Evolutionary conservation across 169 alveolate species (phyloP).

Genomic region (Prorocentrum cordatum): DNA sequence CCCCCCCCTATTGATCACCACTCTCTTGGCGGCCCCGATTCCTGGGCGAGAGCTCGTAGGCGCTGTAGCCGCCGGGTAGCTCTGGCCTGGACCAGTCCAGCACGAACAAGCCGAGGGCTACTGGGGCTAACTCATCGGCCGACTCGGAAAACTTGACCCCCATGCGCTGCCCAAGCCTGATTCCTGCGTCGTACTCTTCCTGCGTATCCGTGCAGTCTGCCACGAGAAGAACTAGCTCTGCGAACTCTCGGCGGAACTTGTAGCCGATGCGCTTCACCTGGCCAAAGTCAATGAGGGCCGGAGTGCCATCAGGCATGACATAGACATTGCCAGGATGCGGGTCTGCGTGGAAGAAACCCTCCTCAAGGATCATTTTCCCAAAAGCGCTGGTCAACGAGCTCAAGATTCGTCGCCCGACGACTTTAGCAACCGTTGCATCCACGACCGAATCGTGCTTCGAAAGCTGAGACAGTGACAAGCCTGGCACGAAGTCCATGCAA

Average conservation of each 20-base stretch:
- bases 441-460: no score
- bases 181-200: not conserved
- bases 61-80: not conserved
- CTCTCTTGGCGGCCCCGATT: no score
- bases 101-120: not conserved
- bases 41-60: not conserved
- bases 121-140: not conserved
- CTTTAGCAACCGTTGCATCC: not conserved
- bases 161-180: not conserved
- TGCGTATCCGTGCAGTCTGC: not conserved
- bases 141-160: not conserved
- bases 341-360: not conserved
- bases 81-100: not conserved
- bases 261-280: slow-evolving; percentile 1
- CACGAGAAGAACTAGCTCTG: not conserved
- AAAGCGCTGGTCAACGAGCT: not conserved
- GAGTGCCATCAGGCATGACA: not conserved
- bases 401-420: not conserved
- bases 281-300: not conserved
- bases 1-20: no score
- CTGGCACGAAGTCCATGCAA: slow-evolving; percentile 3
- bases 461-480: not conserved
- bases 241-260: not conserved
- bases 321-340: slow-evolving; percentile 5
- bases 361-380: not conserved